These are phyloP conservation scores for Leccinellum albellum DNA, from an alignment of 768 basidiomycete genomes.

Conservation along the genomic window DNA sequence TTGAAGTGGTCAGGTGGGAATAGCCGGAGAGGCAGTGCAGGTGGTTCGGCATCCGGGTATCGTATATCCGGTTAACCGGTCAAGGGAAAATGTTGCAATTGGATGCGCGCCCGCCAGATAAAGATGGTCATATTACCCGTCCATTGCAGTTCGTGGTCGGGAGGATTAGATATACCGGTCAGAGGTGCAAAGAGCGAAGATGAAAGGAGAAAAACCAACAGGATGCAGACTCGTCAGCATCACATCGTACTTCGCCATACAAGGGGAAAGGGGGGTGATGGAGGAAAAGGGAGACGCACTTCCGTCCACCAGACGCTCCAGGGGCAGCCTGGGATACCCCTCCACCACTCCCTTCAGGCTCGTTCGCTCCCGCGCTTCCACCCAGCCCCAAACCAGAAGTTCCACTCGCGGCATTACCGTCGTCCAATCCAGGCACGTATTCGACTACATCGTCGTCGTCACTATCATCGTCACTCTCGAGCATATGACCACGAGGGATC, in stretches of 20 bases:
- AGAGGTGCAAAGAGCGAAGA: neutral
- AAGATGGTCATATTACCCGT: neutral
- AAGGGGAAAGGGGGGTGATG: neutral
- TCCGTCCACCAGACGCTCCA: conserved; percentile 20
- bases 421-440: conserved; percentile 14
- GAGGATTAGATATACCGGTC: neutral
- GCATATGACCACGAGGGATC: neutral
- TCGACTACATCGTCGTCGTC: conserved; percentile 29
- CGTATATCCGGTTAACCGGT: conserved; percentile 9
- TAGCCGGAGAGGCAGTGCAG: conserved; percentile 17
- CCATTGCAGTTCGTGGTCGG: neutral
- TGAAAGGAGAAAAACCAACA: neutral
- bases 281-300: conserved; percentile 21
- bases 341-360: conserved; percentile 3
- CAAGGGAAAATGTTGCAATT: neutral
- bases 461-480: conserved; percentile 29
- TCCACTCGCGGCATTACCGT: neutral
- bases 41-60: conserved; percentile 4
- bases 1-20: conserved; percentile 1
- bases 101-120: neutral
- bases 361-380: neutral
- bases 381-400: neutral
- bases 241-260: neutral
- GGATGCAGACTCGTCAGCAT: conserved; percentile 11
- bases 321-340: conserved; percentile 5